Percentiles rank a stretch among this genome's conserved stretches.
Evolutionary conservation across 2,329 filamentous ascomycete genomes (phyloP).

Genomic region (Cordyceps cicadae): DNA sequence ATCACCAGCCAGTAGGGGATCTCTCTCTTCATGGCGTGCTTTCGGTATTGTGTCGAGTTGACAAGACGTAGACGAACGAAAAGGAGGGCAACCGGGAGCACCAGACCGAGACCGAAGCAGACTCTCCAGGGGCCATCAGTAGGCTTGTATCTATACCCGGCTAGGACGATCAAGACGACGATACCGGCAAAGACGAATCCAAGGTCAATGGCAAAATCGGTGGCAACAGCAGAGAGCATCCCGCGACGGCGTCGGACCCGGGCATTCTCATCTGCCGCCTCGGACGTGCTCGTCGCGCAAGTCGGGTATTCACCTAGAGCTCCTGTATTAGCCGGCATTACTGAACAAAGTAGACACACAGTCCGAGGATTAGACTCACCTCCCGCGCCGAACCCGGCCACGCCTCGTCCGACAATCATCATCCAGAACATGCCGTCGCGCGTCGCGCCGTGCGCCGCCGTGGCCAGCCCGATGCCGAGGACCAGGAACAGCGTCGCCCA

Average conservation of each 20-base stretch:
- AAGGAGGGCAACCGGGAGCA: constrained; percentile 39
- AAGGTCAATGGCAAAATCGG: constrained; percentile 30
- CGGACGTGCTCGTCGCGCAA: constrained; percentile 21
- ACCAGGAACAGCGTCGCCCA: constrained; percentile 38
- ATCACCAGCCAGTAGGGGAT: constrained; percentile 20
- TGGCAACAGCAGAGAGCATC: constrained; percentile 30
- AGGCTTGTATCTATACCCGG: constrained; percentile 24
- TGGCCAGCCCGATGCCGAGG: constrained; percentile 35
- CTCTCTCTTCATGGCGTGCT: constrained; percentile 20
- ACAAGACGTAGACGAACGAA: constrained; percentile 45
- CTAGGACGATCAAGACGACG: constrained; percentile 37
- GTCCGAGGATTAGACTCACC: constrained; percentile 19
- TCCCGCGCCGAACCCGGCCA: constrained; percentile 36
- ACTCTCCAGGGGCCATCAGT: constrained; percentile 38
- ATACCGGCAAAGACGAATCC: constrained; percentile 32
- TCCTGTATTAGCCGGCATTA: not conserved
- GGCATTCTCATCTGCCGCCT: constrained; percentile 22
- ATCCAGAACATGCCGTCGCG: constrained; percentile 41
- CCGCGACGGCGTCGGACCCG: constrained; percentile 21
- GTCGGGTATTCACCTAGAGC: constrained; percentile 23
- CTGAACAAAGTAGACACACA: not conserved
- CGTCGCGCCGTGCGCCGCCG: constrained; percentile 33
- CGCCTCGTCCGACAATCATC: constrained; percentile 38
- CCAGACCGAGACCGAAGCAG: constrained; percentile 18
- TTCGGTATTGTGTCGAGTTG: constrained; percentile 35